Base-by-base conservation (phyloP, 208 protist species). In the Crithidia fasciculata region DNA sequence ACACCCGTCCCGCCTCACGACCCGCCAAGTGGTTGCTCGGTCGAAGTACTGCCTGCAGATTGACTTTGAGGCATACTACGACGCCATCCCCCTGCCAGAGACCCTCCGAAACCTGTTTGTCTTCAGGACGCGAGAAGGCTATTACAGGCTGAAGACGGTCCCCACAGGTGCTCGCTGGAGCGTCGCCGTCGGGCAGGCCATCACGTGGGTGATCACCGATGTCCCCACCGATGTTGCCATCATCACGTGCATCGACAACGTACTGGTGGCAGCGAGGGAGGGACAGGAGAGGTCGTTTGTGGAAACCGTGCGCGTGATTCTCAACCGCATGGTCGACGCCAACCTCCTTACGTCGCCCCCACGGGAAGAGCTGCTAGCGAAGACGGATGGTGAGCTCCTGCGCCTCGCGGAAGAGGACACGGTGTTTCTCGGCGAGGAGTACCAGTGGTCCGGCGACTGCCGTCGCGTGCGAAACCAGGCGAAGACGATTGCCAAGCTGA, bases 401-500 rank as follows among this genome's bases (percentile, higher is more conserved):
- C 16, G 9, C 12, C 16, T 58, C 10, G 54, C 54, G 8, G 10
- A 58, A 16, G 54, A 16, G 8, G 28, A 58, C 28, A 58, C 16
- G 16, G 54, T 58, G 54, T 58, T 58, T 58, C 54, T 58, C 28
- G 72, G 78, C 12, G 72, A 82, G 60, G 78, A 70, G 67, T 82
- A 74, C 66, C 63, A 39, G 43, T 77, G 66, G 78, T 52, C 7
- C 12, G 72, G 72, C 4, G 13, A 7, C n/a, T 8, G 67, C 19
- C 60, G 76, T 18, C 49, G 61, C 54, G 71, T 82, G 56, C 71
- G 71, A 69, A 76, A 82, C 71, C 71, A 62, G 18, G 8, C 62
- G 50, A 82, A 82, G 61, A 82, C 76, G 59, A 65, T 82, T n/a
- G 71, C 70, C 10, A 82, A 78, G 65, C 70, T 82, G 54, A 37